These are phyloP conservation scores for Fusarium caatingaense DNA, from an alignment of 2,329 filamentous ascomycete species.

Conservation along the genomic window DNA sequence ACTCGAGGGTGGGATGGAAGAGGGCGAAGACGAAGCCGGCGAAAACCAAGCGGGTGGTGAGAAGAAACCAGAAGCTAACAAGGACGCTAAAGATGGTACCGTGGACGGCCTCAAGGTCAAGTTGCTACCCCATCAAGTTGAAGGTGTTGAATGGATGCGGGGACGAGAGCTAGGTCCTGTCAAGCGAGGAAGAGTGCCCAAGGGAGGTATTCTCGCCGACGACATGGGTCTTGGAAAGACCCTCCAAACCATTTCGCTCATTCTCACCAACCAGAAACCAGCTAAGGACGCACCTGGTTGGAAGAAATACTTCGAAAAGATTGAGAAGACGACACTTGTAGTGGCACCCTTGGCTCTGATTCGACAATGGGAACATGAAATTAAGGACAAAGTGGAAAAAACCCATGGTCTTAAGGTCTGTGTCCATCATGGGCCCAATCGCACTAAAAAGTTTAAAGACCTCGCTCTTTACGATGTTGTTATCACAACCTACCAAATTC, in stretches of 20 bases:
- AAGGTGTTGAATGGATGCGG: constrained; percentile 95
- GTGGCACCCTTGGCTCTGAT: constrained; percentile 94
- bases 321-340: constrained; percentile 86
- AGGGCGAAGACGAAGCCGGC: constrained; percentile 66
- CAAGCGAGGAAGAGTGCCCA: constrained; percentile 84
- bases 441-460: constrained; percentile 81
- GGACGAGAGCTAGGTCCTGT: constrained; percentile 88
- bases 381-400: constrained; percentile 80
- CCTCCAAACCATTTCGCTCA: constrained; percentile 88
- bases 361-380: constrained; percentile 96
- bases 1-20: constrained; percentile 83
- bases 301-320: constrained; percentile 74
- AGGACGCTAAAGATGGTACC: constrained; percentile 59
- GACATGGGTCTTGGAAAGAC: constrained; percentile 99
- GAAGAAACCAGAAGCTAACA: constrained; percentile 43
- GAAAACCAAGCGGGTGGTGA: constrained; percentile 36
- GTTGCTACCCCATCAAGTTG: constrained; percentile 91
- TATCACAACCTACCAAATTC: constrained; percentile 95
- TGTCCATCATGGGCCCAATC: constrained; percentile 89
- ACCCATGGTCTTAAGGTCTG: constrained; percentile 81
- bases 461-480: constrained; percentile 92
- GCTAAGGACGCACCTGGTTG: constrained; percentile 65
- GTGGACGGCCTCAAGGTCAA: constrained; percentile 87
- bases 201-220: constrained; percentile 94
- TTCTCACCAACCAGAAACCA: constrained; percentile 84